Percentiles rank a stretch among this genome's conserved stretches.
phyloP scores from a whole-genome alignment of 331 rosid genomes.

The Erythrophleum ivorense region DNA sequence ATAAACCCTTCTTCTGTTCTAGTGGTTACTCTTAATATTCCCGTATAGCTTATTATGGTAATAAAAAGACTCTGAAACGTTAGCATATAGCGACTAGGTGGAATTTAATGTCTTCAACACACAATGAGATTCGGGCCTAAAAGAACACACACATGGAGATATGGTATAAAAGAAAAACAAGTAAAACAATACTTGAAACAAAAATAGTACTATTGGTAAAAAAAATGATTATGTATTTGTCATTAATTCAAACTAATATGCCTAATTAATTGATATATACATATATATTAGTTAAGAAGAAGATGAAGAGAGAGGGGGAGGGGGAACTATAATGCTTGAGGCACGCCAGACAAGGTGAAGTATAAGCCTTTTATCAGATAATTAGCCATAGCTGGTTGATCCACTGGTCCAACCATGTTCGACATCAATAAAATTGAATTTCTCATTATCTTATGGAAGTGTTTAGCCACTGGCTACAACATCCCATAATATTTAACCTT shows the following conservation, averaged over 20 bases:
- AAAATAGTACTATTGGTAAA: background rate
- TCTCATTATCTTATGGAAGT: background rate
- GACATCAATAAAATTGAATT: conserved; percentile 30
- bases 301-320: background rate
- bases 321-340: conserved; percentile 22
- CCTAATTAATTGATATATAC: too few relatives aligned
- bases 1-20: conserved; percentile 13
- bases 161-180: background rate
- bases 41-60: conserved; percentile 16
- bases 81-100: background rate
- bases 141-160: too few relatives aligned
- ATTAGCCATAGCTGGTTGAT: conserved; percentile 35
- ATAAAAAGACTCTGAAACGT: background rate
- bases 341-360: conserved; percentile 30
- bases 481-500: background rate
- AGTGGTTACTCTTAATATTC: background rate
- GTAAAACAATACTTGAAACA: too few relatives aligned
- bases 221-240: background rate
- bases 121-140: background rate
- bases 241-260: background rate
- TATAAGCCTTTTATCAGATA: conserved; percentile 29
- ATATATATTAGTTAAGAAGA: background rate
- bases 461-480: conserved; percentile 6
- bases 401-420: conserved; percentile 31
- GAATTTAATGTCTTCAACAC: background rate